Evolutionary conservation across 768 basidiomycete genomes (phyloP).

Genomic region (Phaffia tasmanica): DNA sequence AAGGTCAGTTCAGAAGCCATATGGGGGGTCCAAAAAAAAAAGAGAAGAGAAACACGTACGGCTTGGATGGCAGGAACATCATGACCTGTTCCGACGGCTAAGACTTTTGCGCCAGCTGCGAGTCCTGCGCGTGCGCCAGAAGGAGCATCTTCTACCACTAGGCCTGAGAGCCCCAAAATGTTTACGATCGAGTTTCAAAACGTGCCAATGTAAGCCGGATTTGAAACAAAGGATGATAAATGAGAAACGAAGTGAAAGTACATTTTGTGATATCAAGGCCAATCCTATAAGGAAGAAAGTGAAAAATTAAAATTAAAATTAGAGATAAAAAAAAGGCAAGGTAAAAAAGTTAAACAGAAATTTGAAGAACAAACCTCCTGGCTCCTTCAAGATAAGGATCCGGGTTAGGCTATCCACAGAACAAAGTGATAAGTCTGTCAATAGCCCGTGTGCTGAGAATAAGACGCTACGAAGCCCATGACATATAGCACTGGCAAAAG

Average conservation of each 20-base stretch:
- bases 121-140: constrained; percentile 64
- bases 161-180: constrained; percentile 42
- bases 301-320: too few relatives aligned
- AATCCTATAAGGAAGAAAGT: not conserved
- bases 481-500: too few relatives aligned
- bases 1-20: too few relatives aligned
- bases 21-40: too few relatives aligned
- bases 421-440: not conserved
- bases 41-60: not conserved
- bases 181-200: not conserved
- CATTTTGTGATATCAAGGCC: constrained; percentile 8
- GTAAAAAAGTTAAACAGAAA: too few relatives aligned
- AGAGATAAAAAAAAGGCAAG: too few relatives aligned
- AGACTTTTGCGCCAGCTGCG: constrained; percentile 60
- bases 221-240: not conserved
- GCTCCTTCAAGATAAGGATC: constrained; percentile 23
- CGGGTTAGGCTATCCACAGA: constrained; percentile 11
- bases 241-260: not conserved
- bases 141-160: constrained; percentile 84
- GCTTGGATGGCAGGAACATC: constrained; percentile 3
- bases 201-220: not conserved
- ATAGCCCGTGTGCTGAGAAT: not conserved
- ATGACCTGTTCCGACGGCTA: constrained; percentile 79
- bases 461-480: too few relatives aligned
- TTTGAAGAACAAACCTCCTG: not conserved